Conservation (phyloP, 371 early-diverging fungal genomes). For the Capillidium rhysosporum region DNA sequence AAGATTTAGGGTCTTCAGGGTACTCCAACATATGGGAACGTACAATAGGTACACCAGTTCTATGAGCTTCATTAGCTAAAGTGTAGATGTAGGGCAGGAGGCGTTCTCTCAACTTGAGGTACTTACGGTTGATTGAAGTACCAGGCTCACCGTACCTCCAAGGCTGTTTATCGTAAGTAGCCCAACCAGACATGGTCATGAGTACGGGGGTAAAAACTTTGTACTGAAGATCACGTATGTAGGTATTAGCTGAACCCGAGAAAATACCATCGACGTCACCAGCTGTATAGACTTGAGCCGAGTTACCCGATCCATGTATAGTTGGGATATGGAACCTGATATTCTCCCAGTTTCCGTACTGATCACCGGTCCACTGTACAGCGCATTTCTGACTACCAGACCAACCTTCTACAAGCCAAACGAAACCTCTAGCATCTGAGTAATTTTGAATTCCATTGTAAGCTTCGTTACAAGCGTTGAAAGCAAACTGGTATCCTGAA, state of each 20-base stretch:
- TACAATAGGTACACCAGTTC: not conserved
- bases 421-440: not conserved
- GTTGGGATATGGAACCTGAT: not conserved
- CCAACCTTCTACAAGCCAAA: not conserved
- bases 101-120: not conserved
- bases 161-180: not conserved
- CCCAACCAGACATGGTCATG: not conserved
- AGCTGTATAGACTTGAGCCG: not conserved
- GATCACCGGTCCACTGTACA: not conserved
- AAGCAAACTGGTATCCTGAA: not conserved
- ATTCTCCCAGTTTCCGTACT: not conserved
- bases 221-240: not conserved
- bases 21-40: not conserved
- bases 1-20: not conserved
- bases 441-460: not conserved
- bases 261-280: constrained; percentile 1
- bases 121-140: not conserved
- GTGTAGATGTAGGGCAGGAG: not conserved
- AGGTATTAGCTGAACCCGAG: not conserved
- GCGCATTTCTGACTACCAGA: not conserved
- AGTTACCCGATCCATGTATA: not conserved
- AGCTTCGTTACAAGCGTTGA: not conserved
- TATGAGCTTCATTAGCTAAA: not conserved
- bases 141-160: not conserved
- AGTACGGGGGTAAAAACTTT: not conserved